Base-by-base conservation (phyloP, 1,284 basidiomycete genomes). In the Sporisorium scitamineum region DNA sequence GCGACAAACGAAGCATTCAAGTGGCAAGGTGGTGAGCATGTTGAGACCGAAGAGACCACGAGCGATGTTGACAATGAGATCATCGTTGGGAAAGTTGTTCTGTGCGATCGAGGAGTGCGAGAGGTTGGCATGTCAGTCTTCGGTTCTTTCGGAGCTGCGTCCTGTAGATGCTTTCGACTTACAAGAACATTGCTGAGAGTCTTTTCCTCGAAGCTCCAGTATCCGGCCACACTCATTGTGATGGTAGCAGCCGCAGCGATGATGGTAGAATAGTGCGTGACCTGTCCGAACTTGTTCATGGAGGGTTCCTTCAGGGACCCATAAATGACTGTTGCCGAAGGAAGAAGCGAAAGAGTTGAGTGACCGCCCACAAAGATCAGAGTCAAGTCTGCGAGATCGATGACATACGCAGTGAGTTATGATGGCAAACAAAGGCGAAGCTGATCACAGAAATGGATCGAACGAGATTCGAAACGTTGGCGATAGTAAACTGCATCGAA, bases 21-120 rank as follows among this genome's bases (percentile, higher is more conserved):
- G 88, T 0, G 94, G 94, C 20, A 95, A 89, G 0, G 96, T 99
- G 1, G 95, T 97, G 80, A 97, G 96, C 96, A 99, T 99, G 87
- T 99, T 99, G 69, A 96, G 86, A 5, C 96, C 96, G 82, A 99
- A 98, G 81, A 93, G 94, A 80, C 97, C 94, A 24, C 95, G 90
- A 7, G 96, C 96, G 59, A 98, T 89, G 84, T 98, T 84, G 59
- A 85, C 83, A 31, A 83, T 68, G 13, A 76, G 66, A 54, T 85
- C 84, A 32, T 82, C 76, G 32, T 80, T 61, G 4, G 84, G 84
- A 44, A 85, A 85, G 68, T 85, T 85, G 73, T 85, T 85, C 52
- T 65, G 48, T 1, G 31, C 11, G 10, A 53, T 18, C 27, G 18
- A 27, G 24, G 22, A 20, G n/a, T n/a, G n/a, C 2, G 22, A 24